These are phyloP conservation scores for Colletotrichum sp. DNA, from an alignment of 2,329 filamentous ascomycete species.

Conservation along the genomic window DNA sequence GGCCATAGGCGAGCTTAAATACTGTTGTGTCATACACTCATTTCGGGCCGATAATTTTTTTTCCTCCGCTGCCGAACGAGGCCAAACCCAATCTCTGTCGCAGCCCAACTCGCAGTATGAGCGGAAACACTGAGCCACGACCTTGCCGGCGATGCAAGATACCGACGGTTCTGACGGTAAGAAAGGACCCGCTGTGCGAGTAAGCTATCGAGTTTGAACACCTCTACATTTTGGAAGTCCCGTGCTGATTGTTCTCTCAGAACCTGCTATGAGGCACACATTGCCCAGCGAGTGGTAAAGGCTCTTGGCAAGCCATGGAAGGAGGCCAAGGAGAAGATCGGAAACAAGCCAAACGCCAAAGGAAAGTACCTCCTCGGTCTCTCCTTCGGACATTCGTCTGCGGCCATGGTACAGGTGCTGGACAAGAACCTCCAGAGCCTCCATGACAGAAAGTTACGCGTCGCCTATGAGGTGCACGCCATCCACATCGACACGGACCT, in stretches of 20 bases:
- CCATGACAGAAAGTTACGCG: constrained; percentile 65
- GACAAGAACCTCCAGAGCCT: constrained; percentile 72
- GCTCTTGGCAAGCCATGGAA: constrained; percentile 62
- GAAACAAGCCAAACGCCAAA: constrained; percentile 31
- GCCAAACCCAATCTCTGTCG: not conserved
- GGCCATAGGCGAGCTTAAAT: not conserved
- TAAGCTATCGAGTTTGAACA: constrained; percentile 10
- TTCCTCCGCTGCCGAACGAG: not conserved
- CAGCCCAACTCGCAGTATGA: constrained; percentile 2
- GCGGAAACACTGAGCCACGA: not conserved
- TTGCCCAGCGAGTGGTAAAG: constrained; percentile 80
- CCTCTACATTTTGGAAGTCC: not conserved
- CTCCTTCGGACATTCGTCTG: constrained; percentile 83
- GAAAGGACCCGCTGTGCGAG: constrained; percentile 30
- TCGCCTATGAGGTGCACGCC: constrained; percentile 71
- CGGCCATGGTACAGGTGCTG: constrained; percentile 77
- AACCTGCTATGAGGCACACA: constrained; percentile 79
- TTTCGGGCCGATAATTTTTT: not conserved
- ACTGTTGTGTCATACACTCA: not conserved
- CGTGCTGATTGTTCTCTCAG: constrained; percentile 27
- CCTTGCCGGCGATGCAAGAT: constrained; percentile 27
- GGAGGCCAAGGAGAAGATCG: constrained; percentile 39
- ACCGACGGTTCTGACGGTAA: constrained; percentile 23
- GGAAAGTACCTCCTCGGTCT: constrained; percentile 74
- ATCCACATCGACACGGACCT: constrained; percentile 58